phyloP scores from a whole-genome alignment of 2,329 filamentous ascomycete species.

The Anthostomella pinea region DNA sequence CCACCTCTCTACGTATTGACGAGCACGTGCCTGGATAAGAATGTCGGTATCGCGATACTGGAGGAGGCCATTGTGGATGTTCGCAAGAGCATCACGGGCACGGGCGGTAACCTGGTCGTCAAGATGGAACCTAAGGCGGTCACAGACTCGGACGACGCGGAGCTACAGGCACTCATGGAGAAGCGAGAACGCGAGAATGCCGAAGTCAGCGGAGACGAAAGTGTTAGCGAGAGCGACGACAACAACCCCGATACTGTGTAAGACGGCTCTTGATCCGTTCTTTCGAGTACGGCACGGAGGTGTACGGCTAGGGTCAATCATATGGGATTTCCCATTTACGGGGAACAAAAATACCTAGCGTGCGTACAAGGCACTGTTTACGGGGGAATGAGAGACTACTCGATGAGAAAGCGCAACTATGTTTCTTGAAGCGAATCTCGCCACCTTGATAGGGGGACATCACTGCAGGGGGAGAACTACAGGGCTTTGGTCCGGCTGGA shows the following conservation, averaged over 20 bases:
- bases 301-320: constrained; percentile 3
- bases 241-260: constrained; percentile 61
- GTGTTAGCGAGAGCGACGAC: constrained; percentile 92
- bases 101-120: constrained; percentile 77
- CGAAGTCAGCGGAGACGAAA: constrained; percentile 96
- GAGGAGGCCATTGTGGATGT: constrained; percentile 91
- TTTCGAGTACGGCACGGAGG: constrained; percentile 16
- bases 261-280: constrained; percentile 11
- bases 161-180: constrained; percentile 97
- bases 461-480: too few species aligned
- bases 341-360: constrained; percentile 14
- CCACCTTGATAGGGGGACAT: too few species aligned
- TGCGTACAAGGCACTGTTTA: too few species aligned
- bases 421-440: too few species aligned
- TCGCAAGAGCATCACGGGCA: constrained; percentile 70
- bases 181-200: constrained; percentile 97
- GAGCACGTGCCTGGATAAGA: constrained; percentile 93
- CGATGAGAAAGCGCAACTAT: too few species aligned
- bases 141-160: constrained; percentile 96
- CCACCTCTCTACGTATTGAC: constrained; percentile 96
- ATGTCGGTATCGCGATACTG: constrained; percentile 74
- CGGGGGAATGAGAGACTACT: too few species aligned
- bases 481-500: too few species aligned
- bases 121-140: constrained; percentile 99
- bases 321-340: constrained; percentile 1